A percentile compares a stretch with the other conserved stretches of the same genome.
Conservation (phyloP, 208 protist genomes). For the Leishmania amazonensis region DNA sequence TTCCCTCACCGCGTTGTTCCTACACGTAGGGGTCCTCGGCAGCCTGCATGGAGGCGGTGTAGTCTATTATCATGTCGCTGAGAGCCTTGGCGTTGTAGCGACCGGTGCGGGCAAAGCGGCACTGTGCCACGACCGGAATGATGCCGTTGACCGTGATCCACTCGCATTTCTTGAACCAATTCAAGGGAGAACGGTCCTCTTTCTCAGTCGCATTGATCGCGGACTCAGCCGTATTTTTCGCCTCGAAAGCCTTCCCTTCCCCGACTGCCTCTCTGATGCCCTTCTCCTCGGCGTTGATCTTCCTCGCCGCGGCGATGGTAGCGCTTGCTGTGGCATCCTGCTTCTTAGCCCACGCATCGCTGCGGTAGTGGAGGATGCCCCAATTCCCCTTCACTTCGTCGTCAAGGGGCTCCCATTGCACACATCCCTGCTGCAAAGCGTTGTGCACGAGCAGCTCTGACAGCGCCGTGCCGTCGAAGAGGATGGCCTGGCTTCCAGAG, state of each 20-base stretch:
- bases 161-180: conserved; percentile 37
- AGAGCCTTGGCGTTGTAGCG: conserved; percentile 48
- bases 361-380: conserved; percentile 40
- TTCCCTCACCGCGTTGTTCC: not conserved
- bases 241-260: not conserved
- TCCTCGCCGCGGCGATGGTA: conserved; percentile 7
- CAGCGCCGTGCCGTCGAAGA: conserved; percentile 49
- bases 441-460: conserved; percentile 42
- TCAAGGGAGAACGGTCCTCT: conserved; percentile 23
- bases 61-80: conserved; percentile 43
- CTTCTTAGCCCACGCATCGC: conserved; percentile 17
- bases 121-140: conserved; percentile 21
- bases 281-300: conserved; percentile 25
- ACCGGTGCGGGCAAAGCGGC: conserved; percentile 36
- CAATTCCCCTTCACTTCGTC: conserved; percentile 16
- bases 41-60: conserved; percentile 28
- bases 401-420: conserved; percentile 29
- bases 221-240: conserved; percentile 3
- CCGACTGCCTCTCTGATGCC: conserved; percentile 7
- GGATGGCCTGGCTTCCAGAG: conserved; percentile 31
- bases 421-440: conserved; percentile 32
- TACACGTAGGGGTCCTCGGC: not conserved
- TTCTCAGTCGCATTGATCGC: conserved; percentile 18
- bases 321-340: conserved; percentile 16
- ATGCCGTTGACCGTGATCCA: conserved; percentile 36